Evolutionary conservation across 2,329 filamentous ascomycete genomes (phyloP), one percentile per base, ranked within the genome.

Genomic region (Aureobasidium musti): DNA sequence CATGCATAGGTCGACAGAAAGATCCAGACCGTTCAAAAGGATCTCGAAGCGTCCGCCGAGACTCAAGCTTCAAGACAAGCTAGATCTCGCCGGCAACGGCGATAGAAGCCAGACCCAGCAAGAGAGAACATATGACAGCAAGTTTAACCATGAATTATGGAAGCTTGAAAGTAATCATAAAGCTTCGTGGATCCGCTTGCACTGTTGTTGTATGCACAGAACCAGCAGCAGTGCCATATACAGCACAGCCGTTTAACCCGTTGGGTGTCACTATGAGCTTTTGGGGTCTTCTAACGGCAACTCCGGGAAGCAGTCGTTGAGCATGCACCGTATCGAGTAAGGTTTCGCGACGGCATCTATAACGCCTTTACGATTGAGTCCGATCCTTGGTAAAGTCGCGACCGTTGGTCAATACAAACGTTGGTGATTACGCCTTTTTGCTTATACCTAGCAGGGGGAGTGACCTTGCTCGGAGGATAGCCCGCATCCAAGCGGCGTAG

Each of bases 391-490:
- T 17, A 17, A 33, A 21, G 21, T 7, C 39, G 8, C 11, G 21
- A 35, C 57, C 57, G 37, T 61, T 49, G 19, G 19, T 37, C 57
- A 61, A 61, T 61, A 61, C 43, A 61, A 61, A 61, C 57, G 57
- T 47, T 30, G 23, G 26, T 2, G 37, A 23, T 13, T 28, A 41
- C 50, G 50, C 23, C 30, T 23, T 54, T 53, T 33, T 52, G 49
- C 41, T 45, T 59, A 59, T 59, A n/a, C n/a, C n/a, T n/a, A 59
- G 49, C 41, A 19, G 6, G n/a, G n/a, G 21, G 14, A 26, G 2
- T 8, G 30, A 17, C 35, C 14, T 23, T 19, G 28, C 37, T n/a
- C 21, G 14, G 7, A 4, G 14, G 10, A 37, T 26, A 35, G 11
- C 2, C 39, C 35, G 26, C 13, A 21, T 11, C 26, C 8, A 14